phyloP scores from a whole-genome alignment of 257 asterid species.

The Salvia miltiorrhiza region DNA sequence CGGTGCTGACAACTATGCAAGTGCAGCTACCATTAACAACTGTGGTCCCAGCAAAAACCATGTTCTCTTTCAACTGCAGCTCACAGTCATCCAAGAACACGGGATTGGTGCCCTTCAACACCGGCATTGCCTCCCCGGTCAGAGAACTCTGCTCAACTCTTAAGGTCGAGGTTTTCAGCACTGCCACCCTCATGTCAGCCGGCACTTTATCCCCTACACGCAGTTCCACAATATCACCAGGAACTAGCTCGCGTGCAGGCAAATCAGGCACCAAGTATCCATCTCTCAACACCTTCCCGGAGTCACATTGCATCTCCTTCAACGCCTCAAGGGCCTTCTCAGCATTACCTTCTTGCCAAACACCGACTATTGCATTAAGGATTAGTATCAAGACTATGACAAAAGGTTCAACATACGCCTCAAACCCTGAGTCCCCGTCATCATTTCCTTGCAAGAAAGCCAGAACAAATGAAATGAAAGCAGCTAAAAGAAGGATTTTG shows the following conservation, averaged over 20 bases:
- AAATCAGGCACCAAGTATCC: conserved; percentile 26
- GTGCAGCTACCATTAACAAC: conserved; percentile 73
- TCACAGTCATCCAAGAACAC: conserved; percentile 23
- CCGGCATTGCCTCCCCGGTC: conserved; percentile 65
- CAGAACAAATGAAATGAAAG: conserved; percentile 60
- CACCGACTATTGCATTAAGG: conserved; percentile 73
- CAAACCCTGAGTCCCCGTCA: conserved; percentile 43
- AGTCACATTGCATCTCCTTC: conserved; percentile 77
- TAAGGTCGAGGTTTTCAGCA: conserved; percentile 61
- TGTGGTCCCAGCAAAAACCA: conserved; percentile 87
- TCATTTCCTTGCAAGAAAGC: conserved; percentile 58
- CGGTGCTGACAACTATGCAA: conserved; percentile 51
- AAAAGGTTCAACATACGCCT: conserved; percentile 73
- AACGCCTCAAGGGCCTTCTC: conserved; percentile 82
- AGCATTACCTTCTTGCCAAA: conserved; percentile 89
- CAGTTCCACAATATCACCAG: conserved; percentile 77
- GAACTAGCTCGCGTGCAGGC: conserved; percentile 74
- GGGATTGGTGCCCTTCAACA: conserved; percentile 5
- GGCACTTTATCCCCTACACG: conserved; percentile 83
- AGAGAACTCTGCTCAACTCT: conserved; percentile 74
- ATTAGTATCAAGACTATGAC: conserved; percentile 69
- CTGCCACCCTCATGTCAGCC: conserved; percentile 74
- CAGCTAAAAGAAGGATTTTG: conserved; percentile 68
- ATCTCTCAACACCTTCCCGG: conserved; percentile 16
- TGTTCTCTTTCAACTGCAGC: conserved; percentile 58